These are phyloP conservation scores for Tolypocladium inflatum DNA, from an alignment of 2,329 filamentous ascomycete genomes.

Conservation along the genomic window DNA sequence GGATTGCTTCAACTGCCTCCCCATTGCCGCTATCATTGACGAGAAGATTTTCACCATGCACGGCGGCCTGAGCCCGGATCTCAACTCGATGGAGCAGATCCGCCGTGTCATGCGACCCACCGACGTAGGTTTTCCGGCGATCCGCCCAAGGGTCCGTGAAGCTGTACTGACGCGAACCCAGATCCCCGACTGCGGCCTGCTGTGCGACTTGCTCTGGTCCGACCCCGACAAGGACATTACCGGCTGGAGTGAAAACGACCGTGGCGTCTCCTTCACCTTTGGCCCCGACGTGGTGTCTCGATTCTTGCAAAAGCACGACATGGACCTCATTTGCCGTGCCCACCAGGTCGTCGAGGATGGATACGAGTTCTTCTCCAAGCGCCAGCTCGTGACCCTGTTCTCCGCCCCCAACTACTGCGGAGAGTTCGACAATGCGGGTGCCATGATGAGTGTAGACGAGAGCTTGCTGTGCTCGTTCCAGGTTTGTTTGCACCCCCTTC, in stretches of 20 bases:
- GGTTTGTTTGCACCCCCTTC: constrained; percentile 39
- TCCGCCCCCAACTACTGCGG: constrained; percentile 98
- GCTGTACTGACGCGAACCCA: constrained; percentile 28
- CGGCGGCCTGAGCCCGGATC: constrained; percentile 88
- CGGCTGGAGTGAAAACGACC: constrained; percentile 97
- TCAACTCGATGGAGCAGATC: constrained; percentile 99
- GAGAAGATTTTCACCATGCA: constrained; percentile 99
- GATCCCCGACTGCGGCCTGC: constrained; percentile 95
- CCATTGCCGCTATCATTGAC: constrained; percentile 96
- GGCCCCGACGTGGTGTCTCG: constrained; percentile 94
- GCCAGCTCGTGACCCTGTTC: constrained; percentile 94
- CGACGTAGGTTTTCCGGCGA: constrained; percentile 63
- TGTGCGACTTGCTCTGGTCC: constrained; percentile 97
- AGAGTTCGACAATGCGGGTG: constrained; percentile 98
- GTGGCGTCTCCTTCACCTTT: constrained; percentile 97
- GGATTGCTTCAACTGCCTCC: constrained; percentile 98
- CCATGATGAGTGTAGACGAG: constrained; percentile 99
- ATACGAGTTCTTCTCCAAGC: constrained; percentile 99
- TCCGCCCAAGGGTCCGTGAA: too few relatives aligned
- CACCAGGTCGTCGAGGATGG: constrained; percentile 98
- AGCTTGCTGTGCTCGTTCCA: constrained; percentile 98
- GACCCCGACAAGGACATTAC: constrained; percentile 99
- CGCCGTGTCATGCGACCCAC: constrained; percentile 97
- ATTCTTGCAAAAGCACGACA: constrained; percentile 98
- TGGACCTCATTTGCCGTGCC: constrained; percentile 97